Evolutionary conservation across 495 filamentous ascomycete species (phyloP).

Genomic region (Penicillium cataractarum): DNA sequence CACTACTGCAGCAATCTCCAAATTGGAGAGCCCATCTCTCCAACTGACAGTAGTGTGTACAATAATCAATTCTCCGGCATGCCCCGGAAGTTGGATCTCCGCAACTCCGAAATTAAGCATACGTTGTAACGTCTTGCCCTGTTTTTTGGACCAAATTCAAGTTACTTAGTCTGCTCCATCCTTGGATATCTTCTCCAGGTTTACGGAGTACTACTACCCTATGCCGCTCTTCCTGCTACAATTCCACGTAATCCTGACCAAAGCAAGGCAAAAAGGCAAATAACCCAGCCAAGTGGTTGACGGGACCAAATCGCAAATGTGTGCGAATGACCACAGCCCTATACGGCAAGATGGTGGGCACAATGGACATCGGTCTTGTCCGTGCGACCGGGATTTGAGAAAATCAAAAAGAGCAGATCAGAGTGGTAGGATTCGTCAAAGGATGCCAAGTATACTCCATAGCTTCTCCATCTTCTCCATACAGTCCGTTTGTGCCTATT

Average conservation of each 20-base stretch:
- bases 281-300: not conserved
- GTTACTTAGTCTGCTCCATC: not conserved
- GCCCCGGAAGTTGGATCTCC: conserved; percentile 9
- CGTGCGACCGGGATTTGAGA: conserved; percentile 23
- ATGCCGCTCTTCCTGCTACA: not conserved
- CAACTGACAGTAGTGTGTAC: too few relatives aligned
- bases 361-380: conserved; percentile 12
- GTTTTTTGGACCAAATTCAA: not conserved
- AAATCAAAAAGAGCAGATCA: not conserved
- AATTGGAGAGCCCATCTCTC: conserved; percentile 17
- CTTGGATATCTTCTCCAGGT: too few relatives aligned
- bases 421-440: not conserved
- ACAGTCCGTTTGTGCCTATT: not conserved
- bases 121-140: not conserved
- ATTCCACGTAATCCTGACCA: conserved; percentile 1
- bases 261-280: not conserved
- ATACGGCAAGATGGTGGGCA: conserved; percentile 18
- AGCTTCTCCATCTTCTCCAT: not conserved
- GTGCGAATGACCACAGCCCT: conserved; percentile 27
- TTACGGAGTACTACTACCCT: not conserved
- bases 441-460: not conserved
- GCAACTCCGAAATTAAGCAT: conserved; percentile 1
- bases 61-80: conserved; percentile 10
- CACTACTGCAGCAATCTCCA: conserved; percentile 10
- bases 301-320: not conserved